Base-by-base conservation (phyloP, 345 rosid species). In the Euclidium syriacum region DNA sequence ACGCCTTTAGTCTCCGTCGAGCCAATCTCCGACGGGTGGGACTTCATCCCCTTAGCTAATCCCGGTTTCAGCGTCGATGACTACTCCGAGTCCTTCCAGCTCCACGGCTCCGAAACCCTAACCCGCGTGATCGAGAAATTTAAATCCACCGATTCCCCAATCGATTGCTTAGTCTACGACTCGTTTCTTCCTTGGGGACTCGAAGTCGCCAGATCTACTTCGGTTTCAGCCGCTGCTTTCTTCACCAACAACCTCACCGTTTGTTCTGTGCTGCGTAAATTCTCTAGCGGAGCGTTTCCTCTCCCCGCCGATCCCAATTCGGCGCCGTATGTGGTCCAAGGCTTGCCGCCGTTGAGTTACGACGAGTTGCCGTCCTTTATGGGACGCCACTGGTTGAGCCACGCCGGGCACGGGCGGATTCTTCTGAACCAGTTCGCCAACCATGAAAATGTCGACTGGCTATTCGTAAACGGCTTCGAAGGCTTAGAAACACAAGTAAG, bases 161-260 rank as follows among this genome's bases (percentile, higher is more conserved):
- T 85, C 26, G 69, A 52, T 43, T 85, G 83, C 3, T 55, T 88
- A 5, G 85, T 88, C 14, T 88, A 85, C 16, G 92, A 88, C 40
- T 81, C 96, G 15, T 88, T 88, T 34, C 58, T 88, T 29, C 87
- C 90, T 0, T 85, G 92, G 92, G 96, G 79, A 42, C 90, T 85
- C 49, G 87, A 82, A 15, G 90, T 85, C 23, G 90, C 90, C 6
- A 81, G 78, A 77, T 66, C 72, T 15, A 79, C 73, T 12, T 80
- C 78, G 0, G 26, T 88, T 18, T 68, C 71, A 4, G 90, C 82
- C 1, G 96, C 88, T 3, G 19, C 88, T 4, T 88, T 85, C 67
- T 88, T 85, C 51, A 88, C 96, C n/a, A 85, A 85, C 59, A 79
- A 82, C 7, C 80, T 80, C 8, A 34, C 84, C 1, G 83, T 78